Evolutionary conservation across 352 stramenopile genomes (phyloP), one percentile per base, ranked within the genome.

Genomic region (Phytophthora pseudosyringae): DNA sequence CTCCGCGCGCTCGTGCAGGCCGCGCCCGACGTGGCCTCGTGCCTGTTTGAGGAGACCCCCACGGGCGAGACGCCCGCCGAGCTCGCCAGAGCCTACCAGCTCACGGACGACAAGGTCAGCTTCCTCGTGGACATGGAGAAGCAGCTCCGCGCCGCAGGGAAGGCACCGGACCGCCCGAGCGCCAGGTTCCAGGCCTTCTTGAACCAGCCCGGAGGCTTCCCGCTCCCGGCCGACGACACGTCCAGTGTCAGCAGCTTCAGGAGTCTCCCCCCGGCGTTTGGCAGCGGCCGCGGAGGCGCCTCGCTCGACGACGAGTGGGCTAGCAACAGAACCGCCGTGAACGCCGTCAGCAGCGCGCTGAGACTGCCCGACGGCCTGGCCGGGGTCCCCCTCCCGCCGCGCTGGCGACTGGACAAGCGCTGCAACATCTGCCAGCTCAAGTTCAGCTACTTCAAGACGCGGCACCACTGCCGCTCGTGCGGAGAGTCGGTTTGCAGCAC

Each of bases 401-500:
- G 80, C 9, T 95, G 93, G 84, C 71, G 81, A 28, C 64, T 91
- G 44, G 81, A 90, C 50, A 90, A 84, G 53, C 73, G 78, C 16
- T 97, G 90, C 71, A 87, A 91, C 56, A 86, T 93, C 41, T 97
- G 90, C 58, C 75, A 89, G 56, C 66, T 86, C 40, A 93, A 91
- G 65, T 97, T 97, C 63, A 93, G 69, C 33, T 89, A 97, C 72
- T 86, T 97, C 32, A 90, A 88, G 70, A 81, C 79, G 39, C 82
- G 88, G 8, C 90, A 97, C 65, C 90, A 97, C 68, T 97, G 90
- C 66, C 85, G 90, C 62, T 92, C 89, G 63, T 97, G 90, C 64
- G 90, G 90, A 11, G 67, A 90, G 50, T 93, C 90, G 2, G 89
- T 96, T 11, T 97, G 90, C 72, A 84, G 71, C 29, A 90, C 80